These are phyloP conservation scores for Excoecaria agallocha DNA, from an alignment of 345 rosid species.

Conservation along the genomic window DNA sequence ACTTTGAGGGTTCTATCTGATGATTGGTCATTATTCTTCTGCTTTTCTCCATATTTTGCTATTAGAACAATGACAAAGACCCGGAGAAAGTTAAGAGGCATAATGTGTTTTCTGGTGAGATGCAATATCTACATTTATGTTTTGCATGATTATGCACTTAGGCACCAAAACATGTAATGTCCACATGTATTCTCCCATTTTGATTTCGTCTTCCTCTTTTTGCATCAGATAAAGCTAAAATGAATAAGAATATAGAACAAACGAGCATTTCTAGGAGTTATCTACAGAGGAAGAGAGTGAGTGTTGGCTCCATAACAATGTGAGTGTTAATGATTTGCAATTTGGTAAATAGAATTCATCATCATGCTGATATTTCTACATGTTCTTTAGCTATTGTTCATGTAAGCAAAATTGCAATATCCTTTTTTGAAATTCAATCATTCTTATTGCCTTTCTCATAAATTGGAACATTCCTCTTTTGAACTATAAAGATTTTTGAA, in stretches of 20 bases:
- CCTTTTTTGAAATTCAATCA: not conserved
- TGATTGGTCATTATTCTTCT: not conserved
- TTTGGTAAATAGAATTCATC: not conserved
- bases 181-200: not conserved
- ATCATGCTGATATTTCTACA: not conserved
- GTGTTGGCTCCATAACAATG: slow-evolving; percentile 45
- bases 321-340: slow-evolving; percentile 28
- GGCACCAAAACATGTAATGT: not conserved
- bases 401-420: no score
- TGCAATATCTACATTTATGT: not conserved
- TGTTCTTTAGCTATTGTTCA: not conserved
- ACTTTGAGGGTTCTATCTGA: not conserved
- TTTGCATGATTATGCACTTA: not conserved
- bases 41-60: not conserved
- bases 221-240: slow-evolving; percentile 49
- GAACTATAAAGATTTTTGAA: not conserved
- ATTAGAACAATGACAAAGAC: slow-evolving; percentile 36
- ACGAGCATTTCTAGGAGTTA: slow-evolving; percentile 37
- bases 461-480: not conserved
- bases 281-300: slow-evolving; percentile 38
- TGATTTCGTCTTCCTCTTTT: slow-evolving; percentile 2
- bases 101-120: slow-evolving; percentile 28
- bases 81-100: slow-evolving; percentile 25
- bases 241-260: slow-evolving; percentile 33
- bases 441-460: not conserved